A percentile compares a stretch with the other conserved stretches of the same genome.
Conservation (phyloP, 1,284 basidiomycete genomes). For the Hymenochaete sp. region DNA sequence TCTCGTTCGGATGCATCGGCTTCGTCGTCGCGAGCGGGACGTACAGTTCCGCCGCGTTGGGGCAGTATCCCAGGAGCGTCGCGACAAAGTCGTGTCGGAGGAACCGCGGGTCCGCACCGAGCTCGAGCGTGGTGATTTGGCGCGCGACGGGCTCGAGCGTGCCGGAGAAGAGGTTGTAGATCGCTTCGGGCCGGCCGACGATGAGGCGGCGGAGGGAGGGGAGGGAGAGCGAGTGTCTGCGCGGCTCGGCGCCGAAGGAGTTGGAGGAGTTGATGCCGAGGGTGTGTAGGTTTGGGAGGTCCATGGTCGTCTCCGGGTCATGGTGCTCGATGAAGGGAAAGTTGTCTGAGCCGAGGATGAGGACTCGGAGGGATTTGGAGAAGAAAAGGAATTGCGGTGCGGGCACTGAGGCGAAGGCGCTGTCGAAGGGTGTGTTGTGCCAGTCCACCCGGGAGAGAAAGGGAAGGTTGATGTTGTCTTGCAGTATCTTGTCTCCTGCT, state of each 20-base stretch:
- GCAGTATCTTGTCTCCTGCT: no score
- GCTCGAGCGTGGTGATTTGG: conserved; percentile 1
- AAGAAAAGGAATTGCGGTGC: conserved; percentile 1
- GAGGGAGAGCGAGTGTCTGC: conserved; percentile 4
- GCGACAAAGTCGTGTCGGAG: conserved; percentile 11
- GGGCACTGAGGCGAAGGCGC: neutral
- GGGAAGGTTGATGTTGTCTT: no score
- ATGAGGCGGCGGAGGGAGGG: conserved; percentile 4
- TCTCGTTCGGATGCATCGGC: neutral
- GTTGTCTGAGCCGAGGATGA: conserved; percentile 5
- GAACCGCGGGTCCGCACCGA: conserved; percentile 5
- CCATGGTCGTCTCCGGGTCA: neutral
- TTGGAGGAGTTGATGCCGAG: conserved; percentile 1
- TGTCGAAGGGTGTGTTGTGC: neutral
- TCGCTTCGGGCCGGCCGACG: conserved; percentile 1
- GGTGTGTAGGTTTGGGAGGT: conserved; percentile 5
- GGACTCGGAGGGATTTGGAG: neutral
- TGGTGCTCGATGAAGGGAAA: neutral
- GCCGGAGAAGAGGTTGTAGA: conserved; percentile 8
- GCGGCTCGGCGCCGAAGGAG: neutral
- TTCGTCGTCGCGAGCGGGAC: conserved; percentile 6
- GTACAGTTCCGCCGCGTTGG: conserved; percentile 4
- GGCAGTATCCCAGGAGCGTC: conserved; percentile 1
- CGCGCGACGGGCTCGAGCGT: neutral
- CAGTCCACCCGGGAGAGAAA: conserved; percentile 4